Evolutionary conservation across 768 basidiomycete species (phyloP).

Genomic region (Cubamyces sp.): DNA sequence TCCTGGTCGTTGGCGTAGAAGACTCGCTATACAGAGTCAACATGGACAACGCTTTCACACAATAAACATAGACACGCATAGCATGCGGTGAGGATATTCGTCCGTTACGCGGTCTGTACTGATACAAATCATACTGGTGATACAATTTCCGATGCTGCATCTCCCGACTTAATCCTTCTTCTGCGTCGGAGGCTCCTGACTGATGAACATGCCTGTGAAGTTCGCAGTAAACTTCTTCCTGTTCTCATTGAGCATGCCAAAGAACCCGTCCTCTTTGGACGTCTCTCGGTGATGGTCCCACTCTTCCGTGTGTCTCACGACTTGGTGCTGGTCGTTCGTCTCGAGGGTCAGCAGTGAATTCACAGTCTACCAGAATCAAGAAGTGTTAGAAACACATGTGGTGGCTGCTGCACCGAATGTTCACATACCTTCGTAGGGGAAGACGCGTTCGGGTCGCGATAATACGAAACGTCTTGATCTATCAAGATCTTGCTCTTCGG

Average conservation of each 20-base stretch:
- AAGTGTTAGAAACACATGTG: neutral
- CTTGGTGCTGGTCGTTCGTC: constrained; percentile 41
- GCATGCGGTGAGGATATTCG: too few species aligned
- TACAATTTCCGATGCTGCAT: too few species aligned
- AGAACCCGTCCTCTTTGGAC: constrained; percentile 45
- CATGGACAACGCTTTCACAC: too few species aligned
- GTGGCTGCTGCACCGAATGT: too few species aligned
- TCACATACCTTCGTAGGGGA: constrained; percentile 46
- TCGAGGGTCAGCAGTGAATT: constrained; percentile 49
- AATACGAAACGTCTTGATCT: constrained; percentile 53
- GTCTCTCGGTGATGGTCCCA: constrained; percentile 47
- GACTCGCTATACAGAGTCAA: too few species aligned
- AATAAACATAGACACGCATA: too few species aligned
- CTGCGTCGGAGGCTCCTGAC: constrained; percentile 30
- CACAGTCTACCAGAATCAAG: constrained; percentile 31
- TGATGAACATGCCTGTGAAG: constrained; percentile 41
- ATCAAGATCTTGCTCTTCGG: constrained; percentile 45
- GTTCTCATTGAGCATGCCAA: constrained; percentile 49
- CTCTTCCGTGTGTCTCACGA: constrained; percentile 47
- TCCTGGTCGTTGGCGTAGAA: too few species aligned
- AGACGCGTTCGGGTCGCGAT: constrained; percentile 39
- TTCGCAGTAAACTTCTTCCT: constrained; percentile 47
- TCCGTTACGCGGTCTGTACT: too few species aligned
- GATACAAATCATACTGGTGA: too few species aligned
- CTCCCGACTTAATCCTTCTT: neutral